Base-by-base conservation (phyloP, 2,329 filamentous ascomycete species). In the Xylaria sp. region DNA sequence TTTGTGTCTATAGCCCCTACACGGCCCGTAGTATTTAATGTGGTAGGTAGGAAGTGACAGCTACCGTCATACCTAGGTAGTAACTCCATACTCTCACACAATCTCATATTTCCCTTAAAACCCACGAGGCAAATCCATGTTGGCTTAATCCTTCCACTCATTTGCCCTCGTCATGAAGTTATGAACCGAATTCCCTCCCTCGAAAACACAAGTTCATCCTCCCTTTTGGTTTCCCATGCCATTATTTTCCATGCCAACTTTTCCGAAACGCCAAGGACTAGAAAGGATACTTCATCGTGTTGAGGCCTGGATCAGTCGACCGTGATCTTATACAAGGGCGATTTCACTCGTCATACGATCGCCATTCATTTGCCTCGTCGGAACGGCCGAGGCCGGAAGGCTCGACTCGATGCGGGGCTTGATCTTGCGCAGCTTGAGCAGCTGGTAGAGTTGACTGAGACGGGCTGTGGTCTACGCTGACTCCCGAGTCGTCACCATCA, bases 291-390 rank as follows among this genome's bases (percentile, higher is more conserved):
- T n/a, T 53, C 29, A 7, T 60, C 5, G 5, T 11, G 17, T 11
- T 29, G 5, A 27, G 54, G 33, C 27, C 33, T 15, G 22, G 3
- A 17, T 27, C 11, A 39, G 20, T 25, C 13, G 11, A 55, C 3
- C 2, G 9, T 15, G 20, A 17, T 15, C 9, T 3, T 27, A 5
- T 25, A 11, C 2, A 25, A 11, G 27, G 7, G 11, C 29, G 20
- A 39, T 27, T 27, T 25, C 13, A 39, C 5, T 6, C 31, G 50
- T 61, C 33, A 5, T 66, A 60, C 15, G 66, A 66, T 51, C 66
- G 53, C 69, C 69, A 70, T 45, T 70, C 57, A n/a, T 69, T 69
- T 44, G 33, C 50, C 39, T 70, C 69, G 22, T 67, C 59, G n/a
- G n/a, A n/a, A 3, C 31, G 36, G 13, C 69, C 69, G 6, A 70